phyloP scores from a whole-genome alignment of 2,329 filamentous ascomycete genomes.

The Chaetomium sp. region DNA sequence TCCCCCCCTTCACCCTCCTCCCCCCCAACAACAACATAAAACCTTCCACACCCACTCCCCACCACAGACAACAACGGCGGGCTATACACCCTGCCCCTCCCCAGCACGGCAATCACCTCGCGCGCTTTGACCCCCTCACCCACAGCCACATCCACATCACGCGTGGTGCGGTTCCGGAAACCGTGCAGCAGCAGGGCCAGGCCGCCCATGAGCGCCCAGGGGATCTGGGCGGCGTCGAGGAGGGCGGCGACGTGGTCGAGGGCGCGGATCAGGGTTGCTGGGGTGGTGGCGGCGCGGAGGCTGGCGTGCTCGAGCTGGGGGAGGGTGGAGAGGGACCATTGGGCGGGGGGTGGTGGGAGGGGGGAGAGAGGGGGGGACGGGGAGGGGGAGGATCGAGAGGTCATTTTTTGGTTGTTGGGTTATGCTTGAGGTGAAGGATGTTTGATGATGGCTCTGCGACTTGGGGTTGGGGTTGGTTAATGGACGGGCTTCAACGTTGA shows the following conservation, averaged over 20 bases:
- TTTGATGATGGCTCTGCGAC: neutral
- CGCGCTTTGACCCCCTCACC: neutral
- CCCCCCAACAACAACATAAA: neutral
- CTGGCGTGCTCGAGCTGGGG: neutral
- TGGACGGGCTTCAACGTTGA: too few species aligned
- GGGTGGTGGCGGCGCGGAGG: neutral
- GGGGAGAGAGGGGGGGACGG: neutral
- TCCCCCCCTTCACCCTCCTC: neutral
- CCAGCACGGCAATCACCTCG: neutral
- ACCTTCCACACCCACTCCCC: neutral
- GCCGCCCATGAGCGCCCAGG: slow-evolving; percentile 9
- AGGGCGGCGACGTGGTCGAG: slow-evolving; percentile 4
- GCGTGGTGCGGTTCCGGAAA: neutral
- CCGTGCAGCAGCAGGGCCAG: slow-evolving; percentile 7
- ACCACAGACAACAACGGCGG: neutral
- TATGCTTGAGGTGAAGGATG: neutral
- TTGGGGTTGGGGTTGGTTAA: too few species aligned
- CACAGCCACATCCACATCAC: neutral
- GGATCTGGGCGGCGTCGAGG: neutral
- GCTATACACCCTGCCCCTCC: neutral
- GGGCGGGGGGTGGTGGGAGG: neutral
- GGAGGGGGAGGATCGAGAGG: neutral
- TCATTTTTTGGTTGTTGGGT: neutral
- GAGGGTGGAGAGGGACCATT: neutral
- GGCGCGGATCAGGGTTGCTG: slow-evolving; percentile 3